These are phyloP conservation scores for Aspergillus fumigatiaffinis DNA, from an alignment of 2,329 filamentous ascomycete genomes.

Conservation along the genomic window DNA sequence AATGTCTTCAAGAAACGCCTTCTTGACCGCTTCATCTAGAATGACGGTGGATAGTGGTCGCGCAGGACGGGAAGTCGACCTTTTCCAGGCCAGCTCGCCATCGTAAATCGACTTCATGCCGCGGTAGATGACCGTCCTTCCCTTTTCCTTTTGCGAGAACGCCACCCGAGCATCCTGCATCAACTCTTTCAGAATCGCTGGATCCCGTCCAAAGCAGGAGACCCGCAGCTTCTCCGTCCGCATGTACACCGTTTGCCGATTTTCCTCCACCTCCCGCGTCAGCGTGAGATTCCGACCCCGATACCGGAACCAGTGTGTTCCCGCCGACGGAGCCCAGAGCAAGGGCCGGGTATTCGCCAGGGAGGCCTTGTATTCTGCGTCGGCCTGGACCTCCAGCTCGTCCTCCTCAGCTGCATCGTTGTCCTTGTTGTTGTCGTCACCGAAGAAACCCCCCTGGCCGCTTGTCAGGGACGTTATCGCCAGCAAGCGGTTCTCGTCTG, in stretches of 20 bases:
- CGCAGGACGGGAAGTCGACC: constrained; percentile 1
- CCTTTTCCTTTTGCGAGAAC: constrained; percentile 6
- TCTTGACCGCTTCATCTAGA: background rate
- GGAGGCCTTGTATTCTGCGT: constrained; percentile 2
- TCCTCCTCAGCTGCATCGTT: background rate
- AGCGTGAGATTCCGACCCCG: constrained; percentile 2
- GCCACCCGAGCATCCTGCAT: constrained; percentile 4
- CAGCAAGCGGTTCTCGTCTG: background rate
- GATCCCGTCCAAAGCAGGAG: constrained; percentile 3
- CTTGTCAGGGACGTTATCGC: background rate
- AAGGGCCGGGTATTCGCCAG: constrained; percentile 5
- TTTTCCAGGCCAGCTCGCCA: background rate
- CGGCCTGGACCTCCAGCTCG: background rate
- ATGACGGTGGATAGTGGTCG: constrained; percentile 2
- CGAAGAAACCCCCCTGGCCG: background rate
- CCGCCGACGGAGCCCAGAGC: constrained; percentile 2
- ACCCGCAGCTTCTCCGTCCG: constrained; percentile 4
- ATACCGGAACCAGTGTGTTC: constrained; percentile 3
- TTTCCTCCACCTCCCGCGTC: constrained; percentile 1
- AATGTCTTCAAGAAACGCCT: background rate
- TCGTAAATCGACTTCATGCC: background rate
- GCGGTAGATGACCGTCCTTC: constrained; percentile 6
- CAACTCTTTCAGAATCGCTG: constrained; percentile 1
- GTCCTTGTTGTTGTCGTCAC: background rate
- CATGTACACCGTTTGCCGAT: background rate